phyloP scores from a whole-genome alignment of 2,329 filamentous ascomycete species.

The Ascochyta clinopodiicola region DNA sequence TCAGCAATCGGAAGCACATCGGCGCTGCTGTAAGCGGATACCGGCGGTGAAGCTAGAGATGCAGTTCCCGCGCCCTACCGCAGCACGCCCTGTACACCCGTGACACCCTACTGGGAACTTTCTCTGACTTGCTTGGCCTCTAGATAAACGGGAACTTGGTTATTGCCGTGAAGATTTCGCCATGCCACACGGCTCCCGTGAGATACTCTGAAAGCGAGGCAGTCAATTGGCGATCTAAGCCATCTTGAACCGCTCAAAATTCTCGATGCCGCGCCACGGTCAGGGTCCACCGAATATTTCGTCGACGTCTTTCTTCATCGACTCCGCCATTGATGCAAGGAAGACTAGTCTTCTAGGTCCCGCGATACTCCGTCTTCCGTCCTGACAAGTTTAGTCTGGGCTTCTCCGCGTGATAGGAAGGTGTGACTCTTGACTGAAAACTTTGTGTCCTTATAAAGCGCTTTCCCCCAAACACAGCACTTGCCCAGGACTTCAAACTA shows the following conservation, averaged over 20 bases:
- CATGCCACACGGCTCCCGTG: not conserved
- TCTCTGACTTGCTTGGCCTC: constrained; percentile 5
- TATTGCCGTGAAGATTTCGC: not conserved
- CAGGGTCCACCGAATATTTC: constrained; percentile 12
- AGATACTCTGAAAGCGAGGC: not conserved
- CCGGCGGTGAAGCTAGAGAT: constrained; percentile 30
- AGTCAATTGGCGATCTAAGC: not conserved
- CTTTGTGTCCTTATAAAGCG: constrained; percentile 28
- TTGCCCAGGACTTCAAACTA: constrained; percentile 1
- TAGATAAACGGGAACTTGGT: constrained; percentile 6
- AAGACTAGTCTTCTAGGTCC: constrained; percentile 19
- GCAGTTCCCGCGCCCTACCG: constrained; percentile 8
- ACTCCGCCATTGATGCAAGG: constrained; percentile 19
- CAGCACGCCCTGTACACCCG: not conserved
- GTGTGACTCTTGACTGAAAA: constrained; percentile 35
- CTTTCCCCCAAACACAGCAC: constrained; percentile 8
- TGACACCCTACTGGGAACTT: constrained; percentile 7
- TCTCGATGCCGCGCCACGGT: constrained; percentile 7
- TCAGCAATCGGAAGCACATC: constrained; percentile 21
- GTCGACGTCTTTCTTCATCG: constrained; percentile 22
- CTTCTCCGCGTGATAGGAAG: constrained; percentile 33
- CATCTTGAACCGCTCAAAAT: constrained; percentile 8
- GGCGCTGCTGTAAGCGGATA: constrained; percentile 28
- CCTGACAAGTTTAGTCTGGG: constrained; percentile 6
- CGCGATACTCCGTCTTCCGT: constrained; percentile 19